These are phyloP conservation scores for Lasiodiplodia hormozganensis DNA, from an alignment of 2,329 filamentous ascomycete genomes.

Conservation along the genomic window DNA sequence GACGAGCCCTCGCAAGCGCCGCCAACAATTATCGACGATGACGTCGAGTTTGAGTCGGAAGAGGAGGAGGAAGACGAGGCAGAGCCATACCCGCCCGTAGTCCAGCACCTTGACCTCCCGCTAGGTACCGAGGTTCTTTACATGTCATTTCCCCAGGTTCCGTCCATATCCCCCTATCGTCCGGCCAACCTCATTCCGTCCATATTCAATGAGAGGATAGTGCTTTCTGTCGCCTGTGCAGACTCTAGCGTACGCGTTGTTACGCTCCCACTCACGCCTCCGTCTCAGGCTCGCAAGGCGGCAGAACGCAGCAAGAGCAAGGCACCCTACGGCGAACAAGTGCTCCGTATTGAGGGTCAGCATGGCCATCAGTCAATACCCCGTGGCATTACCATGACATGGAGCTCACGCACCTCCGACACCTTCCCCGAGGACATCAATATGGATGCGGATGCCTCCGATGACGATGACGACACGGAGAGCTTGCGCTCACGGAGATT, in stretches of 20 bases:
- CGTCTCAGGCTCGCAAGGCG: conserved; percentile 51
- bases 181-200: conserved; percentile 50
- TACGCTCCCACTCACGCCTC: conserved; percentile 61
- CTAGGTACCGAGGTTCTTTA: conserved; percentile 61
- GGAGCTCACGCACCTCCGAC: conserved; percentile 45
- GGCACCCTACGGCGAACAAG: conserved; percentile 52
- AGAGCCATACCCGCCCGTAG: conserved; percentile 60
- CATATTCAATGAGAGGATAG: conserved; percentile 58
- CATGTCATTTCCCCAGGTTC: conserved; percentile 57
- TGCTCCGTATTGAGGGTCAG: conserved; percentile 54
- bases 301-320: conserved; percentile 39
- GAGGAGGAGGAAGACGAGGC: conserved; percentile 66
- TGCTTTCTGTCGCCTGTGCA: conserved; percentile 62
- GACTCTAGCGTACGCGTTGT: conserved; percentile 64
- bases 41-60: conserved; percentile 58
- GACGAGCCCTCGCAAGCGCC: conserved; percentile 51
- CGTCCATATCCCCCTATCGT: conserved; percentile 40
- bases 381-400: conserved; percentile 60
- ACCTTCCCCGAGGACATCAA: conserved; percentile 38
- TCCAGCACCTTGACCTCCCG: conserved; percentile 62
- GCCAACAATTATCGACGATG: conserved; percentile 20
- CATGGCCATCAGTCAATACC: conserved; percentile 60
- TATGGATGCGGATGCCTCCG: conserved; percentile 42
- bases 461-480: conserved; percentile 34
- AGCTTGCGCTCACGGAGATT: conserved; percentile 20